These are phyloP conservation scores for Sphaerobolus stellatus DNA, from an alignment of 1,284 basidiomycete genomes.

Conservation along the genomic window DNA sequence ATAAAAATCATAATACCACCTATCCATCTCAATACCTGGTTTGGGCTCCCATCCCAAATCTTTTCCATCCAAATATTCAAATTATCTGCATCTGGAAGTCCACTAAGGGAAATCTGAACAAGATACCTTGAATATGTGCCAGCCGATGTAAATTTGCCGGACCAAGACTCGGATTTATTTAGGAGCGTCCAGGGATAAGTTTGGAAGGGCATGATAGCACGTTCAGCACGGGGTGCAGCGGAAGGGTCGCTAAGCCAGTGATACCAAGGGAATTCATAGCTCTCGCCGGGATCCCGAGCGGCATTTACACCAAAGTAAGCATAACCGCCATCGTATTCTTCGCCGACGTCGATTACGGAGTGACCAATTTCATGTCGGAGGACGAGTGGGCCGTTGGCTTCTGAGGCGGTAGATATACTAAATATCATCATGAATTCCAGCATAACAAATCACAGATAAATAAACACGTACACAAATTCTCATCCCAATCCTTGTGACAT, in stretches of 20 bases:
- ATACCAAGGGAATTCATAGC: slow-evolving; percentile 57
- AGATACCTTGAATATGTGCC: slow-evolving; percentile 64
- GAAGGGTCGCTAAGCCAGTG: slow-evolving; percentile 62
- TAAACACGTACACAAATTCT: slow-evolving; percentile 67
- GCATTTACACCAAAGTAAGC: slow-evolving; percentile 78
- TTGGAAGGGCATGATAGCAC: slow-evolving; percentile 74
- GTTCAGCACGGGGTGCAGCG: slow-evolving; percentile 50
- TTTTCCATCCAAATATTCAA: slow-evolving; percentile 59
- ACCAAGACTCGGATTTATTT: slow-evolving; percentile 59
- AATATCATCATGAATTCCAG: slow-evolving; percentile 9
- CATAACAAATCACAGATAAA: not conserved
- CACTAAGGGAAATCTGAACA: slow-evolving; percentile 74
- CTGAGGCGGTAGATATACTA: slow-evolving; percentile 77
- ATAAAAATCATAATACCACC: slow-evolving; percentile 71
- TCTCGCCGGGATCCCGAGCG: slow-evolving; percentile 39
- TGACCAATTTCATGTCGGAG: slow-evolving; percentile 83
- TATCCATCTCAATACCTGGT: slow-evolving; percentile 56
- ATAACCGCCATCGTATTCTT: slow-evolving; percentile 84
- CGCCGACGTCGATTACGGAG: slow-evolving; percentile 70
- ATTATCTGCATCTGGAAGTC: slow-evolving; percentile 58
- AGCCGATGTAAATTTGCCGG: slow-evolving; percentile 60
- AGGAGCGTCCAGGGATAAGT: slow-evolving; percentile 74
- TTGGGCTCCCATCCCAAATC: slow-evolving; percentile 60
- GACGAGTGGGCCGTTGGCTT: slow-evolving; percentile 75
- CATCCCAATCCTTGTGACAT: slow-evolving; percentile 78